These are phyloP conservation scores for Trichophyton equinum DNA, from an alignment of 2,329 filamentous ascomycete species.

Conservation along the genomic window DNA sequence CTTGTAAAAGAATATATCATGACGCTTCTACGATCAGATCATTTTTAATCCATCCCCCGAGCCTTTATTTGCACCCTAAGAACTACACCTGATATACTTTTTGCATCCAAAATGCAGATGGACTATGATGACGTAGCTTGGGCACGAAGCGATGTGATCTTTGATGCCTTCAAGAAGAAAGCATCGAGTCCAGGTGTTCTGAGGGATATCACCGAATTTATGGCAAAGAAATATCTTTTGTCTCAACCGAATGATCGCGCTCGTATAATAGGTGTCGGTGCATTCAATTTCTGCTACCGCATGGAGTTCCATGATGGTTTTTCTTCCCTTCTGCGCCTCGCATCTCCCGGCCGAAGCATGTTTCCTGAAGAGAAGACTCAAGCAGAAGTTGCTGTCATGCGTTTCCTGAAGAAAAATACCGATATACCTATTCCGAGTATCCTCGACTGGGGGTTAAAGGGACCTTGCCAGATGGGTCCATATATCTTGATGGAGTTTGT, in stretches of 20 bases:
- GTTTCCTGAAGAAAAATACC: constrained; percentile 13
- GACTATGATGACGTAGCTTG: constrained; percentile 1
- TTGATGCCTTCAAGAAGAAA: background rate
- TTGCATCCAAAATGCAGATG: background rate
- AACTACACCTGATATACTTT: too few species aligned
- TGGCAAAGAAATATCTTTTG: background rate
- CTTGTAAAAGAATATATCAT: too few species aligned
- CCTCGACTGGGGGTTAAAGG: constrained; percentile 15
- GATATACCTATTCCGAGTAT: constrained; percentile 14
- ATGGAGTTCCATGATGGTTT: constrained; percentile 15
- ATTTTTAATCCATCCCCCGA: too few species aligned
- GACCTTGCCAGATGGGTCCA: constrained; percentile 17
- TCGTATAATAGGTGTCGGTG: constrained; percentile 9
- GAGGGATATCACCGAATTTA: background rate
- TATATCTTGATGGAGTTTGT: constrained; percentile 28
- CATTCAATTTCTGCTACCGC: constrained; percentile 17
- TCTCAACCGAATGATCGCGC: background rate
- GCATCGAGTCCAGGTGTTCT: background rate
- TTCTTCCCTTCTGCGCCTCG: constrained; percentile 15
- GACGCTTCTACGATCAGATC: too few species aligned
- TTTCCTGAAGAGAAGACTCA: constrained; percentile 19
- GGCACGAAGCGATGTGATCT: background rate
- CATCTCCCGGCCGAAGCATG: constrained; percentile 12
- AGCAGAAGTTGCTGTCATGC: constrained; percentile 14
- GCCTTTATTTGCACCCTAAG: too few species aligned